A percentile compares a stretch with the other conserved stretches of the same genome.
Conservation (phyloP, 768 basidiomycete species). For the Pulveroboletus sp. region DNA sequence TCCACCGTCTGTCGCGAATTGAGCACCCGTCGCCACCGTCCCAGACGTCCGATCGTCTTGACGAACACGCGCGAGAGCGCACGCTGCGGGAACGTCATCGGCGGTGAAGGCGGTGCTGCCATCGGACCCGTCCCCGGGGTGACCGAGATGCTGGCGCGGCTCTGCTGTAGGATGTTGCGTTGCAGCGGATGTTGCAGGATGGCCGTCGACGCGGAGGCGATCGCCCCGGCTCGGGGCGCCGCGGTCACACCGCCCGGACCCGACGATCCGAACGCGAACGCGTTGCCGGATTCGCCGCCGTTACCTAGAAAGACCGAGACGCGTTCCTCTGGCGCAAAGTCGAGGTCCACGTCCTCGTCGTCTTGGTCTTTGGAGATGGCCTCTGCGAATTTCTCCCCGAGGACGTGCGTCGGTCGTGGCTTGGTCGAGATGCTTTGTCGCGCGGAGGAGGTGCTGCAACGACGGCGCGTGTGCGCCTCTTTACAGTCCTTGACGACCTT, state of each 20-base stretch:
- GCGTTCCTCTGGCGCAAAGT: conserved; percentile 58
- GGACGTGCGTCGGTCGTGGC: conserved; percentile 41
- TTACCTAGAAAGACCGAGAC: conserved; percentile 35
- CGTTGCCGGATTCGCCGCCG: conserved; percentile 42
- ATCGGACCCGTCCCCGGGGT: conserved; percentile 16
- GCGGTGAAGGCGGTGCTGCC: conserved; percentile 34
- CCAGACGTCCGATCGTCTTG: conserved; percentile 78
- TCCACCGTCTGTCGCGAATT: conserved; percentile 42
- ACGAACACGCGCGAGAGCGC: conserved; percentile 72
- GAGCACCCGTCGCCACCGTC: conserved; percentile 77
- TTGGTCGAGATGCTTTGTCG: conserved; percentile 33
- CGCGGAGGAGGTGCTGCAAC: conserved; percentile 26
- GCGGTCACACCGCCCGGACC: conserved; percentile 22
- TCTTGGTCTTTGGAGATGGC: conserved; percentile 45
- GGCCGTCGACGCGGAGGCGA: conserved; percentile 53
- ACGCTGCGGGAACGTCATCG: conserved; percentile 50
- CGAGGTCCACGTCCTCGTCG: conserved; percentile 74
- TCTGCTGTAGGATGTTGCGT: conserved; percentile 47
- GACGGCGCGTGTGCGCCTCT: conserved; percentile 51
- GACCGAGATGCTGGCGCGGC: conserved; percentile 33
- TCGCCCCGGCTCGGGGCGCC: conserved; percentile 41
- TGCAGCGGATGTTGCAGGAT: conserved; percentile 63
- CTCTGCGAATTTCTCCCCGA: conserved; percentile 66
- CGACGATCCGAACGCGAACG: conserved; percentile 35
- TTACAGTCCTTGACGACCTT: conserved; percentile 83